phyloP scores from a whole-genome alignment of 352 stramenopile genomes.

The Blastocystis sp. region DNA sequence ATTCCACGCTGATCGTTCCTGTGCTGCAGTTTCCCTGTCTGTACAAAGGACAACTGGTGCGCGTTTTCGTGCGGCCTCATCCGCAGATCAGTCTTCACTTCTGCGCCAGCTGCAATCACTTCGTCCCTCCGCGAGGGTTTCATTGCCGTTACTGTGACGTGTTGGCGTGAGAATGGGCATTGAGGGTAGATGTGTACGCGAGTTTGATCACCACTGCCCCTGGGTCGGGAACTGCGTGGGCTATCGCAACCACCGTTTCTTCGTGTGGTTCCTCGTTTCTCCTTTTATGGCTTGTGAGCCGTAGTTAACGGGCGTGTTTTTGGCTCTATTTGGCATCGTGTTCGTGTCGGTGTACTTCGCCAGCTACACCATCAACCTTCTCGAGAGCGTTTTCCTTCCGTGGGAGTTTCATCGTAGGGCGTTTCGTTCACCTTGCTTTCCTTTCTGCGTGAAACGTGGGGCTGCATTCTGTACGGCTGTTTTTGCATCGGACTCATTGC shows the following conservation, averaged over 20 bases:
- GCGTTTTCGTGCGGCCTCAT: not conserved
- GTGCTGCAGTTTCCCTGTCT: not conserved
- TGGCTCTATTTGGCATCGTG: not conserved
- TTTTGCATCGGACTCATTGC: conserved; percentile 14
- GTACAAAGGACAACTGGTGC: not conserved
- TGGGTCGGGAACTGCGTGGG: conserved; percentile 90
- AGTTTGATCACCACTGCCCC: conserved; percentile 81
- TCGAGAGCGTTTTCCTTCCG: too few species aligned
- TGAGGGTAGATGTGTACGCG: conserved; percentile 24
- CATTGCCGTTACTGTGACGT: conserved; percentile 46
- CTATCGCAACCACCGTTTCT: conserved; percentile 86
- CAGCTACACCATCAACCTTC: not conserved
- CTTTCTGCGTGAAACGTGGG: conserved; percentile 27
- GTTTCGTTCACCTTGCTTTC: not conserved
- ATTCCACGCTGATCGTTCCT: too few species aligned
- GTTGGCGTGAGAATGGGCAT: not conserved
- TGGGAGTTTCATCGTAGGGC: not conserved
- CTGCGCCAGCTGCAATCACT: conserved; percentile 5
- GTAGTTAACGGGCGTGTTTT: not conserved
- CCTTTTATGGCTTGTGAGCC: not conserved
- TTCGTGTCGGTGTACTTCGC: conserved; percentile 33
- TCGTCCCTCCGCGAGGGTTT: not conserved
- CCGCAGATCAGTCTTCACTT: not conserved
- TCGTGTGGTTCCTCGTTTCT: conserved; percentile 75
- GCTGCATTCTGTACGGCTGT: conserved; percentile 4